These are phyloP conservation scores for Gaeumannomyces sp. DNA, from an alignment of 2,329 filamentous ascomycete genomes.

Conservation along the genomic window DNA sequence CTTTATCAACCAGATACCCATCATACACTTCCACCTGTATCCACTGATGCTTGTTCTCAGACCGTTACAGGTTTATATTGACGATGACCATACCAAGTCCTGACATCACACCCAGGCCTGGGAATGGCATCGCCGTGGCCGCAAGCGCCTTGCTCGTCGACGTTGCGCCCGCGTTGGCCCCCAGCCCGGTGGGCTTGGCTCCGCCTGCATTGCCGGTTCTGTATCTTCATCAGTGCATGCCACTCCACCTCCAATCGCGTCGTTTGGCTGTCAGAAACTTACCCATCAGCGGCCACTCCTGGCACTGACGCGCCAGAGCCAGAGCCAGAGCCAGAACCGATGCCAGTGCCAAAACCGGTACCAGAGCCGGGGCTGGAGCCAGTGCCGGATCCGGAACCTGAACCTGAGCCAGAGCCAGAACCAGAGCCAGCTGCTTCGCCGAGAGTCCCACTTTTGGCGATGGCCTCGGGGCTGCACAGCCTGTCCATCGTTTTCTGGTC, in stretches of 20 bases:
- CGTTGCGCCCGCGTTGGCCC: not conserved
- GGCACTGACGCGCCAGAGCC: not conserved
- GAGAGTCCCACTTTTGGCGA: constrained; percentile 1
- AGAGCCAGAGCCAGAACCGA: not conserved
- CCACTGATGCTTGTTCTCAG: no score
- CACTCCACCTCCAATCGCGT: no score
- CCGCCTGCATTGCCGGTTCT: constrained; percentile 1
- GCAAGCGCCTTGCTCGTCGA: constrained; percentile 6
- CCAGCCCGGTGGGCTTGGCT: not conserved
- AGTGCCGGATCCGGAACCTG: not conserved
- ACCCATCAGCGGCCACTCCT: constrained; percentile 4
- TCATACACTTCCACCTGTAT: no score
- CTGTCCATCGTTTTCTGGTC: not conserved
- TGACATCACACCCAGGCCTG: not conserved
- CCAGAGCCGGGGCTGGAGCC: not conserved
- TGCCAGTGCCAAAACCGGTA: not conserved
- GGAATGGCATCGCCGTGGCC: not conserved
- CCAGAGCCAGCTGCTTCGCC: not conserved
- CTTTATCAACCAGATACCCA: no score
- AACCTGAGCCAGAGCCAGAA: not conserved
- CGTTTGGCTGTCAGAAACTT: not conserved
- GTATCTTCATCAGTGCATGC: not conserved
- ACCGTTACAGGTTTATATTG: not conserved
- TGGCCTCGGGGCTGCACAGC: constrained; percentile 4
- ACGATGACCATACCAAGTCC: constrained; percentile 1